Conservation (phyloP, 208 protist species). For the Trypanosoma boissoni region DNA sequence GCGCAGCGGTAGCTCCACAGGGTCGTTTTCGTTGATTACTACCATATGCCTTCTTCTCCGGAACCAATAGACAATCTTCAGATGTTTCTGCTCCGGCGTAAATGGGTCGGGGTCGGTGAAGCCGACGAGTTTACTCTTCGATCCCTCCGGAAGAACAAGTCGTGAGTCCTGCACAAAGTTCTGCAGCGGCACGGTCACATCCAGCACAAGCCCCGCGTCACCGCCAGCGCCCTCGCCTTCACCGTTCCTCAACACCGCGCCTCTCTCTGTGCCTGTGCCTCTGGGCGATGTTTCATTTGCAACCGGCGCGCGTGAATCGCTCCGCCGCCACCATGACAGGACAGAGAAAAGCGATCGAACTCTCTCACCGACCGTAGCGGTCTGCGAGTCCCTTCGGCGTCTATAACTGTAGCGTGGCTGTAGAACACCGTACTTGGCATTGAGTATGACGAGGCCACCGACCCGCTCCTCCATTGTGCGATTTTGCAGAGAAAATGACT, state of each 20-base stretch:
- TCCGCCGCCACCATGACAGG: too few species aligned
- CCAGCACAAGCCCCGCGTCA: slow-evolving; percentile 55
- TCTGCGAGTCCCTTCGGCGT: slow-evolving; percentile 13
- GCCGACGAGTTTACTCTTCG: slow-evolving; percentile 69
- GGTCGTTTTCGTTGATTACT: slow-evolving; percentile 66
- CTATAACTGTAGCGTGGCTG: slow-evolving; percentile 20
- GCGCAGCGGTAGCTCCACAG: slow-evolving; percentile 65
- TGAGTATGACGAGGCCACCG: slow-evolving; percentile 82
- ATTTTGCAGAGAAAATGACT: slow-evolving; percentile 41
- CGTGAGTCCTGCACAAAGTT: slow-evolving; percentile 79
- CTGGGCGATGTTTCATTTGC: too few species aligned
- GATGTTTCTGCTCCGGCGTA: slow-evolving; percentile 74
- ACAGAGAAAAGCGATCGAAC: too few species aligned
- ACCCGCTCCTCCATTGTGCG: slow-evolving; percentile 58
- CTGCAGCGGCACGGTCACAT: slow-evolving; percentile 86
- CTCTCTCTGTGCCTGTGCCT: too few species aligned
- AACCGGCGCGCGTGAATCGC: too few species aligned
- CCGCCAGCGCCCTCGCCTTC: slow-evolving; percentile 27
- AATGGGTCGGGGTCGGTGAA: slow-evolving; percentile 88
- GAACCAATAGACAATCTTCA: slow-evolving; percentile 88
- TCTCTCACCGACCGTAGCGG: too few species aligned
- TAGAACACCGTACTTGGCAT: slow-evolving; percentile 83
- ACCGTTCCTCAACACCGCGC: slow-evolving; percentile 5
- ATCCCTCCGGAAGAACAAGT: slow-evolving; percentile 62
- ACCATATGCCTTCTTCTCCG: slow-evolving; percentile 65